A percentile compares a stretch with the other conserved stretches of the same genome.
These are phyloP conservation scores for Sugiyamaella chiloensis DNA, from an alignment of 805 yeast genomes.

Conservation along the genomic window DNA sequence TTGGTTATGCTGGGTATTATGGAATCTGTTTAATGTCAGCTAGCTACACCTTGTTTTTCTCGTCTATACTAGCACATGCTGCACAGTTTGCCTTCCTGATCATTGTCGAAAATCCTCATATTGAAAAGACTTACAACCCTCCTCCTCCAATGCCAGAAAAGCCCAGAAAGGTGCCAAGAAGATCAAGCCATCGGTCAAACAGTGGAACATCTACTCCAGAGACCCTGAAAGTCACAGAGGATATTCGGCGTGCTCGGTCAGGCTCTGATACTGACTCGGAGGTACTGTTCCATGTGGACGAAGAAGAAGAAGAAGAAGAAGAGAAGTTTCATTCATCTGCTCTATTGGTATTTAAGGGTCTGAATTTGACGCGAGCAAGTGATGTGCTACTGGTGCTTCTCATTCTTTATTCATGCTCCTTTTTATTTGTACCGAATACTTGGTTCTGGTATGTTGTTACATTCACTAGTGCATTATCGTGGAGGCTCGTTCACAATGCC, in stretches of 20 bases:
- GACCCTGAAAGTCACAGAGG: neutral
- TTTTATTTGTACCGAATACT: slow-evolving; percentile 29
- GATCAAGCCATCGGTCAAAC: slow-evolving; percentile 10
- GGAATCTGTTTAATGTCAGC: slow-evolving; percentile 77
- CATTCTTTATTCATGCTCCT: slow-evolving; percentile 42
- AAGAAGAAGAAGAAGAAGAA: slow-evolving; percentile 11
- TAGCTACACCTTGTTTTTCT: slow-evolving; percentile 63
- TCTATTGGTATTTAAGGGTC: slow-evolving; percentile 59
- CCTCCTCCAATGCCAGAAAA: slow-evolving; percentile 22
- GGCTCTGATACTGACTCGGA: slow-evolving; percentile 6
- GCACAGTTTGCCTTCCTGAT: slow-evolving; percentile 72
- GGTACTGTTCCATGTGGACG: neutral
- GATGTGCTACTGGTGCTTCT: slow-evolving; percentile 50
- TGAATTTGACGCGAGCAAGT: slow-evolving; percentile 59
- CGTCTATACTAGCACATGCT: slow-evolving; percentile 72
- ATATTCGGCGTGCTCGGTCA: slow-evolving; percentile 1
- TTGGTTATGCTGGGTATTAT: slow-evolving; percentile 83
- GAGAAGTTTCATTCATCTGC: slow-evolving; percentile 20
- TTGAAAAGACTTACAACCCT: slow-evolving; percentile 61
- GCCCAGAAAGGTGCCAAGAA: slow-evolving; percentile 18
- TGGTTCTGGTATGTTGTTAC: slow-evolving; percentile 35
- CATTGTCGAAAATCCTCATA: slow-evolving; percentile 80
- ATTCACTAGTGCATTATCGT: slow-evolving; percentile 41
- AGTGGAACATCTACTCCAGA: neutral
- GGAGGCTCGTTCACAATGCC: slow-evolving; percentile 50